Evolutionary conservation across 1,284 basidiomycete genomes (phyloP), one percentile per base, ranked within the genome.

Genomic region (Uromyces viciae-fabae): DNA sequence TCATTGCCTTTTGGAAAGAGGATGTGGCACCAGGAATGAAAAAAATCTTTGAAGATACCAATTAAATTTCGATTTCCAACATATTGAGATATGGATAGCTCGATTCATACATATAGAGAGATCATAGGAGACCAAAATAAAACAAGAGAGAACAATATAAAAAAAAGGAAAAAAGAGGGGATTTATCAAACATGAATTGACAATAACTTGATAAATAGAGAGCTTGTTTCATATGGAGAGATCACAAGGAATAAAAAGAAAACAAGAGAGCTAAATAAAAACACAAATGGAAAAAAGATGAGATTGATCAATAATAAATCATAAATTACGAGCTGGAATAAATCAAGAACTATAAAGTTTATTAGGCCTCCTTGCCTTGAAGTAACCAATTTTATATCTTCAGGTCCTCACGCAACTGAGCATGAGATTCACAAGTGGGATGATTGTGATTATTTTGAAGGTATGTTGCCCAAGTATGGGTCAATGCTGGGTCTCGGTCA

Each of bases 301-400:
- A 60, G 11, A 60, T 14, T 31, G 19, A 22, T 14, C 11, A 60
- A 14, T n/a, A 15, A 14, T 14, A 9, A n/a, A 14, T 25, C 19
- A 60, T 60, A n/a, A 14, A 52, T 52, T 52, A 14, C 49, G n/a
- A 14, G 49, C n/a, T 52, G 49, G n/a, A 52, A n/a, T n/a, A 14
- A 52, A 52, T 52, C n/a, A n/a, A 14, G 49, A 52, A 52, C n/a
- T 52, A 14, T 52, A 52, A 52, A 14, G 56, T 60, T 22, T 25
- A 14, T 68, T 42, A 43, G 19, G 14, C 60, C 3, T 69, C 40
- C 19, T 69, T 25, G 14, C 43, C 66, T 42, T 25, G n/a, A 25
- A 69, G 66, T 7, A 69, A n/a, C 43, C 66, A 64, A 38, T 64
- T 64, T 17, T 38, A 38, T 8, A 64, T 64, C 60, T 38, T 64